Evolutionary conservation across 2,329 filamentous ascomycete genomes (phyloP).

Genomic region (Acrodontium crateriforme): DNA sequence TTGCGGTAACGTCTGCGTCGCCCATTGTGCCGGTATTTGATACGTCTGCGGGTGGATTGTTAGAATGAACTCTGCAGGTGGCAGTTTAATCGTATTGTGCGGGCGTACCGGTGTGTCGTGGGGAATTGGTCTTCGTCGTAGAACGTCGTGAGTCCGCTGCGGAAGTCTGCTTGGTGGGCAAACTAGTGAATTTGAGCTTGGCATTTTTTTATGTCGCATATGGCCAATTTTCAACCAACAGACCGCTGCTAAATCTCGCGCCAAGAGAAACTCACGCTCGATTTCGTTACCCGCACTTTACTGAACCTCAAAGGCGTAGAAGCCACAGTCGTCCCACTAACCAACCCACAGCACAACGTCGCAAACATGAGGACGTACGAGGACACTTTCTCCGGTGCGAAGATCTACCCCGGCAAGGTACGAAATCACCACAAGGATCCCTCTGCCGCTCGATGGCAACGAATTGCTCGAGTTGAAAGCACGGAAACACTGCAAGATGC

Average conservation of each 20-base stretch:
- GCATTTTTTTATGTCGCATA: too few species aligned
- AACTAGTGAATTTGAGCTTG: too few species aligned
- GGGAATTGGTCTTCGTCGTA: too few species aligned
- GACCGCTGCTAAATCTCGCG: too few species aligned
- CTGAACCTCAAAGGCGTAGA: slow-evolving; percentile 6
- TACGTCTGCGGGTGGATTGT: not conserved
- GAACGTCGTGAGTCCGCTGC: too few species aligned
- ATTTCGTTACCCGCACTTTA: not conserved
- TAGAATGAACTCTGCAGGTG: not conserved
- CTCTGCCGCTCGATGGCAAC: slow-evolving; percentile 1
- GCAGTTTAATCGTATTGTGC: too few species aligned
- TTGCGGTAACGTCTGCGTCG: slow-evolving; percentile 29
- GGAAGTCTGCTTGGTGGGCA: too few species aligned
- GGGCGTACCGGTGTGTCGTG: too few species aligned
- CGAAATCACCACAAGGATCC: slow-evolving; percentile 4
- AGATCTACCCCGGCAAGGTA: slow-evolving; percentile 73
- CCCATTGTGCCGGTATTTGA: slow-evolving; percentile 17
- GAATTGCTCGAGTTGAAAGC: not conserved
- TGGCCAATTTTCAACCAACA: too few species aligned
- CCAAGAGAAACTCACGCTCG: not conserved
- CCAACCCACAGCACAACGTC: slow-evolving; percentile 10
- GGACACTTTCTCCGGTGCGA: slow-evolving; percentile 63
- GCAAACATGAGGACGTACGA: slow-evolving; percentile 64
- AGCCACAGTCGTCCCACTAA: slow-evolving; percentile 4
- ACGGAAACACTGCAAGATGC: not conserved